phyloP scores from a whole-genome alignment of 352 stramenopile species.

The Pythium insidiosum region DNA sequence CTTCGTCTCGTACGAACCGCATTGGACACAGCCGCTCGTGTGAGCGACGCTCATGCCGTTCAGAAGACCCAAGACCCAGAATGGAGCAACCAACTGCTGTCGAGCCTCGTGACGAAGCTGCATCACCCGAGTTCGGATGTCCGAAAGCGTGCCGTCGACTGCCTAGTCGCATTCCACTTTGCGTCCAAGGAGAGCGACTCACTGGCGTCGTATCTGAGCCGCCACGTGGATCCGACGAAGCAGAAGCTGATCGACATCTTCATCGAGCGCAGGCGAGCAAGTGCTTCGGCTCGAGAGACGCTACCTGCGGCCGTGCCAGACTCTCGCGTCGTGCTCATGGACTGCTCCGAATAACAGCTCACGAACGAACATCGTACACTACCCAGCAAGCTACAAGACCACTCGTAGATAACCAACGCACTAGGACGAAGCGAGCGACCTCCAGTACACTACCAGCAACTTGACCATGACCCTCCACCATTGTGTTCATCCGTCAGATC shows the following conservation, averaged over 20 bases:
- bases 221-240: slow-evolving; percentile 42
- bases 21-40: slow-evolving; percentile 29
- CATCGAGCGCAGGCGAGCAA: slow-evolving; percentile 36
- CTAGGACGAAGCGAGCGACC: too few species aligned
- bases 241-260: slow-evolving; percentile 66
- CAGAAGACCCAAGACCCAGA: not conserved
- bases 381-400: too few species aligned
- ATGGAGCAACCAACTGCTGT: not conserved
- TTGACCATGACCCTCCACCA: too few species aligned
- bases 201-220: slow-evolving; percentile 31
- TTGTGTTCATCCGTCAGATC: too few species aligned
- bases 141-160: slow-evolving; percentile 58
- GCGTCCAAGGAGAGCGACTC: slow-evolving; percentile 32
- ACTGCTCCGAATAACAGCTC: slow-evolving; percentile 12
- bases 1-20: slow-evolving; percentile 37
- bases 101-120: slow-evolving; percentile 25
- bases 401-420: not conserved
- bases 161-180: slow-evolving; percentile 59
- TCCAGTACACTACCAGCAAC: too few species aligned
- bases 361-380: too few species aligned
- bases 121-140: slow-evolving; percentile 49
- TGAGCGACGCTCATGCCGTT: too few species aligned
- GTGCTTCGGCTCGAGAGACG: too few species aligned
- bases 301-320: too few species aligned
- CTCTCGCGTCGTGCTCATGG: slow-evolving; percentile 11